Base-by-base conservation (phyloP, 768 basidiomycete species). In the Phlebiopsis gigantea region DNA sequence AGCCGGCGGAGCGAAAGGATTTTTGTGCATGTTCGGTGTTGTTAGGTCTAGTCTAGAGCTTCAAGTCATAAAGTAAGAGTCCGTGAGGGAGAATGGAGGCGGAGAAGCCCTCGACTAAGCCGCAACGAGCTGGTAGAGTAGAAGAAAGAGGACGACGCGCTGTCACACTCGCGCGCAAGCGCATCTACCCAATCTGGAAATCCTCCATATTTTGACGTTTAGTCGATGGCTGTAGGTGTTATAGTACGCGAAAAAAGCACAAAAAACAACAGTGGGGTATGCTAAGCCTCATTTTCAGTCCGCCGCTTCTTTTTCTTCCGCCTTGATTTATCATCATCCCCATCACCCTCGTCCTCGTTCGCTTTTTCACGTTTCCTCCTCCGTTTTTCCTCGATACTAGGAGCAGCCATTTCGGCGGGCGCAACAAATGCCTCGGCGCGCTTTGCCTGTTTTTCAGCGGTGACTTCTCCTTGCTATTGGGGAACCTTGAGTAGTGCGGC, bases 381-480 rank as follows among this genome's bases (percentile, higher is more conserved):
- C 67, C 80, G 80, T 68, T 88, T 93, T 68, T 93, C 87, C 68
- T 88, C 87, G 15, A 93, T 83, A 1, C 85, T 87, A 1, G 82
- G 83, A 22, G 79, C 88, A 1, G 79, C 80, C 21, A 74, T 74
- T 69, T 99, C 96, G n/a, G 73, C 77, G 1, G 97, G 97, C 1
- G 94, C 91, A 46, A 94, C 77, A 55, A 90, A 98, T 0, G 82
- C 91, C 70, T 93, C 87, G 53, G 91, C 90, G 21, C 97, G 86
- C 69, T 90, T 85, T 22, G 84, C 88, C 45, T 78, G 83, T 54
- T 87, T 83, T 64, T 85, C 82, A 22, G 80, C 85, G 4, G 82
- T 81, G 10, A 79, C 78, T 59, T 89, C 88, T 24, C 80, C 78
- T 91, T 98, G 94, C 90, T 95, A 9, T 12, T 55, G 26, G 4